phyloP scores from a whole-genome alignment of 805 yeast genomes.

The Cyberlindnera maritima region DNA sequence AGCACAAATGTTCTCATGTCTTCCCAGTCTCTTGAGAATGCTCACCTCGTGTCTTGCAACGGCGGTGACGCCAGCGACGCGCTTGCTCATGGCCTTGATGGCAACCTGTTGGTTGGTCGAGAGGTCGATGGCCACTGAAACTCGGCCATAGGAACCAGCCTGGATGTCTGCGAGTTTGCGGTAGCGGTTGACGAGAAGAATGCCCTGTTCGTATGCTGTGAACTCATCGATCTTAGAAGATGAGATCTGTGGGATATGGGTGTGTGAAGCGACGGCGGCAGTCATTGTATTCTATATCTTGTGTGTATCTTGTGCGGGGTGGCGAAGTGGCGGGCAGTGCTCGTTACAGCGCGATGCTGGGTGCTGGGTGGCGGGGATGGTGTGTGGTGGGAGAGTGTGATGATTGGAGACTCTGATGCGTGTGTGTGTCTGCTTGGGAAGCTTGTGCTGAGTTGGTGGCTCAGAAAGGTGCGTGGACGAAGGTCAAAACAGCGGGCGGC shows the following conservation, averaged over 20 bases:
- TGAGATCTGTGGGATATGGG: background rate
- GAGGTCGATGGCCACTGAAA: conserved; percentile 48
- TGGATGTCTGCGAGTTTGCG: conserved; percentile 36
- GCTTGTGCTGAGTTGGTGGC: background rate
- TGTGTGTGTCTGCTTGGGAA: background rate
- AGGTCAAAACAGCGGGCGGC: background rate
- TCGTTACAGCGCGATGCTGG: background rate
- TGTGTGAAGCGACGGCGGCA: conserved; percentile 9
- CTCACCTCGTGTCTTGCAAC: conserved; percentile 56
- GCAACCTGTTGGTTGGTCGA: conserved; percentile 40
- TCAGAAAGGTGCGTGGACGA: background rate
- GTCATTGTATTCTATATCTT: conserved; percentile 2
- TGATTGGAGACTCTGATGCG: background rate
- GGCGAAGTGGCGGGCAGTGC: background rate
- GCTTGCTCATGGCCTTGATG: conserved; percentile 50
- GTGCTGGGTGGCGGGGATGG: background rate
- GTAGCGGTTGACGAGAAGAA: conserved; percentile 39
- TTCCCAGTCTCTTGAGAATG: conserved; percentile 30
- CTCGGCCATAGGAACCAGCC: conserved; percentile 59
- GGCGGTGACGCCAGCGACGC: conserved; percentile 36
- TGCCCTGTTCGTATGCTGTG: conserved; percentile 38
- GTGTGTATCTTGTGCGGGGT: background rate
- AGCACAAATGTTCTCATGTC: conserved; percentile 54
- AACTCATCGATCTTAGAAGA: conserved; percentile 35
- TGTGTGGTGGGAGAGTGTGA: background rate